phyloP scores from a whole-genome alignment of 2,329 filamentous ascomycete species.

The Neurospora sp. region DNA sequence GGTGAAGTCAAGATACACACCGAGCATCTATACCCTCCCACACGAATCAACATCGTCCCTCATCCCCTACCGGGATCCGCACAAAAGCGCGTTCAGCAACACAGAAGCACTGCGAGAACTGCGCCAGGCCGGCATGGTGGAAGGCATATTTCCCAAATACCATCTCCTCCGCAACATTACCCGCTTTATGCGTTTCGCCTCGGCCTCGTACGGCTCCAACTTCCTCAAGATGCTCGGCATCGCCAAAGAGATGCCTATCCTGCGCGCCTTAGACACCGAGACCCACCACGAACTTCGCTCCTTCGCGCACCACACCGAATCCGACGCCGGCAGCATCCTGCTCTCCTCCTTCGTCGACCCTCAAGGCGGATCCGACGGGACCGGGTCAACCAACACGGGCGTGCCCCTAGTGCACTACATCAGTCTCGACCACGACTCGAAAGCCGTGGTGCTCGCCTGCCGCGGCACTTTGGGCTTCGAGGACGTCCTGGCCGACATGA shows the following conservation, averaged over 20 bases:
- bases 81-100: constrained; percentile 39
- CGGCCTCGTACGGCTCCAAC: constrained; percentile 53
- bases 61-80: constrained; percentile 32
- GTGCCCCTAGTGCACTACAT: constrained; percentile 66
- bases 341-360: constrained; percentile 63
- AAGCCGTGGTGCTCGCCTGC: constrained; percentile 62
- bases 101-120: constrained; percentile 39
- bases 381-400: constrained; percentile 54
- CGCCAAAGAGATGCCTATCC: constrained; percentile 35
- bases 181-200: constrained; percentile 56
- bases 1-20: constrained; percentile 27
- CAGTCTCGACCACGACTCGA: constrained; percentile 59
- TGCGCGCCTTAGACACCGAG: constrained; percentile 30
- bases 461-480: constrained; percentile 65
- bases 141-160: constrained; percentile 48
- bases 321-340: constrained; percentile 47
- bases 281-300: constrained; percentile 52
- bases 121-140: constrained; percentile 41
- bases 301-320: constrained; percentile 53
- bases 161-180: constrained; percentile 53
- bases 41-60: constrained; percentile 46
- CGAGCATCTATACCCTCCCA: constrained; percentile 52
- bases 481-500: constrained; percentile 63
- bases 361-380: constrained; percentile 54
- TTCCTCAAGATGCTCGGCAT: constrained; percentile 56